Percentiles rank a stretch among this genome's conserved stretches.
Evolutionary conservation across 768 basidiomycete genomes (phyloP).

Genomic region (Podaxis sp.): DNA sequence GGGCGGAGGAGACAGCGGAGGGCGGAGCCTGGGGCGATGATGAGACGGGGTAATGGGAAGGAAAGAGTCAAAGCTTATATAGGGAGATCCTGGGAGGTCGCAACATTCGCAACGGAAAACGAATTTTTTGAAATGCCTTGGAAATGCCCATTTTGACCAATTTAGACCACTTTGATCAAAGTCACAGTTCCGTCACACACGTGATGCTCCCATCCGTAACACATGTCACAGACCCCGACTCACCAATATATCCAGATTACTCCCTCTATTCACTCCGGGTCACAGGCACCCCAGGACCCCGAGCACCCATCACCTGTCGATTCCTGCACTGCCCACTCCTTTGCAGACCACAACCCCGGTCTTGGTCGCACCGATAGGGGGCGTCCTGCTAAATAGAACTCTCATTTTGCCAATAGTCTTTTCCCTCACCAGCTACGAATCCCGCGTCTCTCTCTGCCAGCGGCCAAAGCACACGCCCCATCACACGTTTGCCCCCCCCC

Average conservation of each 20-base stretch:
- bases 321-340: neutral
- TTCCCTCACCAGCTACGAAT: neutral
- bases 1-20: conserved; percentile 7
- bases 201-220: neutral
- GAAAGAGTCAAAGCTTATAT: conserved; percentile 27
- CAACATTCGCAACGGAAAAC: conserved; percentile 30
- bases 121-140: conserved; percentile 29
- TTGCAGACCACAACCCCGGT: conserved; percentile 8
- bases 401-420: neutral
- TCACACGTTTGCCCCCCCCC: conserved; percentile 25
- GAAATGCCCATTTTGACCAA: conserved; percentile 12
- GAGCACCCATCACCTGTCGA: conserved; percentile 6
- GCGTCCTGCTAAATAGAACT: neutral
- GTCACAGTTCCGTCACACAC: conserved; percentile 1
- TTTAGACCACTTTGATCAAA: neutral
- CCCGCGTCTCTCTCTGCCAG: neutral
- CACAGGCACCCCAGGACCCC: conserved; percentile 6
- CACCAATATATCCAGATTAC: conserved; percentile 6
- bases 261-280: conserved; percentile 8
- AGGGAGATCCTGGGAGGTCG: conserved; percentile 30
- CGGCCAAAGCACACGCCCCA: conserved; percentile 12
- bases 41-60: conserved; percentile 16
- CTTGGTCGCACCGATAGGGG: conserved; percentile 8
- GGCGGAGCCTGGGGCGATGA: neutral
- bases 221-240: neutral